Percentiles rank a stretch among this genome's conserved stretches.
Evolutionary conservation across 202 grass and related monocot genomes (phyloP).

Genomic region (Hordeum pubiflorum): DNA sequence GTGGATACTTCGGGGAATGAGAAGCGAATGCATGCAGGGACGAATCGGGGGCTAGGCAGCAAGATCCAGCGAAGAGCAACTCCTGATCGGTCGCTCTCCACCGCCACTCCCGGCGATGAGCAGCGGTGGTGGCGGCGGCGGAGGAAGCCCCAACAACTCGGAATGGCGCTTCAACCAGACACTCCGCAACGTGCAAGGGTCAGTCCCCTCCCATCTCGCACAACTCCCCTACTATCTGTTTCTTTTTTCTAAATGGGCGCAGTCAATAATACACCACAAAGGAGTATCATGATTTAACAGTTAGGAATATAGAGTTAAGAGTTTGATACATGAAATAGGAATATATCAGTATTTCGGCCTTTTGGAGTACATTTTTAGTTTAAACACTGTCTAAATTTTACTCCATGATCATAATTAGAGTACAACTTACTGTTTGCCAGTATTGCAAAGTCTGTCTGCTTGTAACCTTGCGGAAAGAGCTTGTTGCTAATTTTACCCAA

Average conservation of each 20-base stretch:
- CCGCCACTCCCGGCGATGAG: not conserved
- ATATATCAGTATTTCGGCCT: not conserved
- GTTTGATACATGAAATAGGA: not conserved
- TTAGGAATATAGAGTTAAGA: not conserved
- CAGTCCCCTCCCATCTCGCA: not conserved
- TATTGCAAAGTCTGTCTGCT: not conserved
- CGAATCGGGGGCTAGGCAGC: not conserved
- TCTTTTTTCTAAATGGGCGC: not conserved
- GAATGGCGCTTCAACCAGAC: conserved; percentile 84
- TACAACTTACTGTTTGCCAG: not conserved
- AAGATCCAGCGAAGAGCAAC: not conserved
- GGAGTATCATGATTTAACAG: not conserved
- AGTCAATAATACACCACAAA: no score
- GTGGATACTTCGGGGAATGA: not conserved
- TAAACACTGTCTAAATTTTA: not conserved
- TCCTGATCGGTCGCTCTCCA: not conserved
- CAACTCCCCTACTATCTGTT: not conserved
- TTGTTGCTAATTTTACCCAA: not conserved
- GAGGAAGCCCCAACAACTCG: conserved; percentile 50
- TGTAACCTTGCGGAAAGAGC: not conserved
- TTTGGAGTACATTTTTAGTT: not conserved
- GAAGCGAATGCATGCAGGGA: not conserved
- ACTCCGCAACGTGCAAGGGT: conserved; percentile 72
- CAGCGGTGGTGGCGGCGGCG: conserved; percentile 26
- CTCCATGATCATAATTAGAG: not conserved